Conservation (phyloP, 352 stramenopile genomes). For the Phytophthora palmivora region DNA sequence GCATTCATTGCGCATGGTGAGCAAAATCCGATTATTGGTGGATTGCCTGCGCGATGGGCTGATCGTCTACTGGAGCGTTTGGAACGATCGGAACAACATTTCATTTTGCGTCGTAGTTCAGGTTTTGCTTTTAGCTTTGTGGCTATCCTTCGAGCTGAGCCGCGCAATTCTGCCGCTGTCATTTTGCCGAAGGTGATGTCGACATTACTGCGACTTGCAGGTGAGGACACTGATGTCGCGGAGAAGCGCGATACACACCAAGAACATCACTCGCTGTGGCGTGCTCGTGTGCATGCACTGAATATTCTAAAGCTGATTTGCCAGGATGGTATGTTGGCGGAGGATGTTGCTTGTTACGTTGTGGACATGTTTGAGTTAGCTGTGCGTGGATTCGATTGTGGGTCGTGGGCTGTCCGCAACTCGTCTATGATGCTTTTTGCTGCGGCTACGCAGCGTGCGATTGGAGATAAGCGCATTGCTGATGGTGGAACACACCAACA, state of each 20-base stretch:
- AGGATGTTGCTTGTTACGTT: slow-evolving; percentile 87
- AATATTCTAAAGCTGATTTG: slow-evolving; percentile 93
- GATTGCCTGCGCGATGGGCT: slow-evolving; percentile 74
- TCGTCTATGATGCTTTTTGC: slow-evolving; percentile 94
- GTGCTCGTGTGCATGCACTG: slow-evolving; percentile 83
- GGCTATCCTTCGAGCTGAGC: slow-evolving; percentile 87
- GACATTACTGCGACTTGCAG: slow-evolving; percentile 69
- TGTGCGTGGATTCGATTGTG: slow-evolving; percentile 85
- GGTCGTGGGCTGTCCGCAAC: slow-evolving; percentile 90
- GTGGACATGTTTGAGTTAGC: slow-evolving; percentile 85
- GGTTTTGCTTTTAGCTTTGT: slow-evolving; percentile 92
- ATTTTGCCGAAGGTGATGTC: slow-evolving; percentile 82
- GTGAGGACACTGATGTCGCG: slow-evolving; percentile 61
- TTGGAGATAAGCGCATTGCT: slow-evolving; percentile 86
- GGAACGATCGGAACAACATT: slow-evolving; percentile 83
- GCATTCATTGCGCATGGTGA: slow-evolving; percentile 76
- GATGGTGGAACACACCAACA: slow-evolving; percentile 70
- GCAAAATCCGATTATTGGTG: slow-evolving; percentile 54
- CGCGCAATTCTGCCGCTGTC: slow-evolving; percentile 76
- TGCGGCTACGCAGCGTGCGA: slow-evolving; percentile 75
- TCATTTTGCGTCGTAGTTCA: slow-evolving; percentile 87
- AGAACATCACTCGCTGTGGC: slow-evolving; percentile 68
- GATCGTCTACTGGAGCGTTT: slow-evolving; percentile 79
- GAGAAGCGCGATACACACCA: slow-evolving; percentile 42
- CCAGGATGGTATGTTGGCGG: slow-evolving; percentile 85